A percentile compares a stretch with the other conserved stretches of the same genome.
Conservation (phyloP, 2,329 filamentous ascomycete genomes). For the Monosporascus sp. region DNA sequence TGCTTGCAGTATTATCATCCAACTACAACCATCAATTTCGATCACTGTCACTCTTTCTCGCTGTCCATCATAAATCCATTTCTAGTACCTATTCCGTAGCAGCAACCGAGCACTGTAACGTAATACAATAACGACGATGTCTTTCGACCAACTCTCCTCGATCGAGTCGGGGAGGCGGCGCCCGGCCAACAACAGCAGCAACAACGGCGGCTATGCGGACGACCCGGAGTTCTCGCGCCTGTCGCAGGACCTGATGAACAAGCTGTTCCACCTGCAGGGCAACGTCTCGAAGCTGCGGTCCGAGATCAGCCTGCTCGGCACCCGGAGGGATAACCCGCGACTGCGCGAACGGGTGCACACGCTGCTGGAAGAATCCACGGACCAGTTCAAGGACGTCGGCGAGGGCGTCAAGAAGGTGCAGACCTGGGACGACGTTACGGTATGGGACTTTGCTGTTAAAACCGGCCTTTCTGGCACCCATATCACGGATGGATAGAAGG, state of each 20-base stretch:
- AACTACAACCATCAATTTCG: no score
- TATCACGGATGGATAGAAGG: background rate
- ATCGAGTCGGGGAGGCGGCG: constrained; percentile 75
- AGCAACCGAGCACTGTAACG: no score
- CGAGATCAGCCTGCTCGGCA: constrained; percentile 81
- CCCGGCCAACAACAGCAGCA: constrained; percentile 48
- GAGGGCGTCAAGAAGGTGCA: constrained; percentile 92
- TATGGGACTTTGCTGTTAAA: constrained; percentile 36
- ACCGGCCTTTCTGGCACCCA: background rate
- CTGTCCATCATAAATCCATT: no score
- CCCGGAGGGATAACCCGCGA: constrained; percentile 83
- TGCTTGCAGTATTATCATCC: no score
- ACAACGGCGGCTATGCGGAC: constrained; percentile 69
- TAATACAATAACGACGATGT: constrained; percentile 52
- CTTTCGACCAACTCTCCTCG: constrained; percentile 80
- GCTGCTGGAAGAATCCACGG: constrained; percentile 78
- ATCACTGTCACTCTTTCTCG: no score
- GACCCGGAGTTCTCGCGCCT: constrained; percentile 87
- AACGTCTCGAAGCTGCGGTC: constrained; percentile 81
- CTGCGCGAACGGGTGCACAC: constrained; percentile 87
- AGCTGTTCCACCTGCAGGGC: constrained; percentile 82
- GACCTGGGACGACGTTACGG: constrained; percentile 77
- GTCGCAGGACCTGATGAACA: constrained; percentile 77
- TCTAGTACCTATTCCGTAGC: no score
- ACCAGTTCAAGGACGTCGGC: constrained; percentile 84